Evolutionary conservation across 1,284 basidiomycete genomes (phyloP), one percentile per base, ranked within the genome.

Genomic region (Tilletia setariae): DNA sequence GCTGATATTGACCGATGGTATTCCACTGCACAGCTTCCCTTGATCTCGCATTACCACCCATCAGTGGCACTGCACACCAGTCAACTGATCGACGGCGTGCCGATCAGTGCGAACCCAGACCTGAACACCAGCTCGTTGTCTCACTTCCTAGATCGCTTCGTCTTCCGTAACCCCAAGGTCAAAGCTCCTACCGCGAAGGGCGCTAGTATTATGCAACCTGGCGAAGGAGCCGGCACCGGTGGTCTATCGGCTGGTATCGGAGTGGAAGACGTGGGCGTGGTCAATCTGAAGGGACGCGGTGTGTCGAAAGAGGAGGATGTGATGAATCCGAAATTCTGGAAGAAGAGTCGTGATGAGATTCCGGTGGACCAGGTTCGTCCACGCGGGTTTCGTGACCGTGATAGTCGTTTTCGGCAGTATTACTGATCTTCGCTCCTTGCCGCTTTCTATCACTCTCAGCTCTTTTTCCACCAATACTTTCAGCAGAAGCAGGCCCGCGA

Each of bases 91-190:
- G 80, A 85, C 1, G 88, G 87, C 2, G 86, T 84, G 32, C 83
- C 83, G 4, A 79, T 97, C 42, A 92, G 91, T 0, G 90, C 91
- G 21, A 90, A 88, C 8, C 87, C 93, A 0, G 94, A 98, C 82
- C 89, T 98, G 66, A 90, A 91, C 11, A 89, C 94, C 68, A 94
- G 97, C 85, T 95, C 94, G 0, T 88, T 98, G 21, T 90, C 92
- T 1, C 93, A 93, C 76, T 95, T 96, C 86, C 86, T 95, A 42
- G 93, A 95, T 79, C 86, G 88, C 30, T 90, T 91, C 84, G 91
- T 98, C 35, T 98, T 94, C 86, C 92, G 94, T 81, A 98, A 98
- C 82, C 91, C 94, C 1, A 98, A 98, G 86, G 92, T 94, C 84
- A 80, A 88, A 2, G 80, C 84, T 13, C 91, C 90, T 74, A 91